Base-by-base conservation (phyloP, 148 eudicot genomes). In the Chenopodium berlandieri region DNA sequence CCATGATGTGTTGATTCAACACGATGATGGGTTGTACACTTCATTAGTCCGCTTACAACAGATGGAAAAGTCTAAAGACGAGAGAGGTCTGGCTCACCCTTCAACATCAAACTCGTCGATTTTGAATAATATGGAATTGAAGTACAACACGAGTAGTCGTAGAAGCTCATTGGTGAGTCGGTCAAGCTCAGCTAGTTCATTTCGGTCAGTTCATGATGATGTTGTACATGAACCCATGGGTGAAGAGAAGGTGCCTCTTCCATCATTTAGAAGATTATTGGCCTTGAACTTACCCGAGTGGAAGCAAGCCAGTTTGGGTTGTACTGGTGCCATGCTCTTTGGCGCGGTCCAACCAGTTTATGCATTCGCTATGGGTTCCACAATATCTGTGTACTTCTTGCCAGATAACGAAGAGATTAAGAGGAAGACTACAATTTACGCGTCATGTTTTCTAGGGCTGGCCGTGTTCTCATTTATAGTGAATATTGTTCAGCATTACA, bases 301-400 rank as follows among this genome's bases (percentile, higher is more conserved):
- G 98, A 90, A 86, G 78, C 88, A 92, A 79, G 98, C 93, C 1
- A 17, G 30, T n/a, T 34, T 86, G 9, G 98, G 98, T 69, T 88
- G 91, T 73, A 7, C 84, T 17, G 81, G 91, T 32, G 98, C 98
- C 0, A 60, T 84, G 65, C 44, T 94, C 11, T 92, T 90, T 65
- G 98, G 98, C 58, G 98, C 93, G 11, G 83, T 92, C 68, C 98
- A 94, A 71, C 96, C 98, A 2, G 32, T 85, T 1, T 94, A 91
- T 79, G 87, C 94, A 3, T 94, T 86, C 7, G 89, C 93, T 5
- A 85, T 91, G 96, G 98, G 96, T 65, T 91, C 96, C 1, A 87
- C 92, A 92, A 87, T 92, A 50, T 92, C 97, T 8, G 91, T 92
- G 7, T 92, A 86, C 79, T 94, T 94, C 80, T 77, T 88, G 77